Base-by-base conservation (phyloP, 2,329 filamentous ascomycete species). In the Sphaerulina populicola region DNA sequence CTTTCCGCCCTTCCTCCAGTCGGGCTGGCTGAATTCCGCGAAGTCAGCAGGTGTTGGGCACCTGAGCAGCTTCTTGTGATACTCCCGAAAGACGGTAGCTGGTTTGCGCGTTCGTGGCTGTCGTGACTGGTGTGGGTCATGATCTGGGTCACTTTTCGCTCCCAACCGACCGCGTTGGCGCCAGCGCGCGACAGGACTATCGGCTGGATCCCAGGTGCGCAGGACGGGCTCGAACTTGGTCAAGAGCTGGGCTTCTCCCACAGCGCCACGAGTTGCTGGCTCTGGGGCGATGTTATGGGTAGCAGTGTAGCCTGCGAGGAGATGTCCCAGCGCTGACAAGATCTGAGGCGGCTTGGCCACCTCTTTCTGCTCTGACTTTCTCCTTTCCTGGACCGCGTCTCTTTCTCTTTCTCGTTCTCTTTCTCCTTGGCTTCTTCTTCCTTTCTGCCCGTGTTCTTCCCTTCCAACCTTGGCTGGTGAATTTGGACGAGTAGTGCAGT, bases 111-210 rank as follows among this genome's bases (percentile, higher is more conserved):
- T 38, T 50, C 47, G 12, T 43, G 41, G 21, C 21, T 29, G 42
- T 38, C 37, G 49, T 41, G 40, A 31, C 31, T 35, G 6, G 12
- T 35, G 31, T n/a, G 8, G 12, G 31, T 42, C 38, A 37, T 45
- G 3, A n/a, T 3, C 38, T 33, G 38, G n/a, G 14, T 49, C 11
- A 14, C 37, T 43, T 46, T 27, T 15, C 11, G 37, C 8, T 23
- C 39, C 39, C 31, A 53, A 14, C 41, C 37, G 12, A 46, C 42
- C 39, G 36, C 44, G 49, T 36, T 39, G 11, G 35, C 35, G 49
- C 55, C 52, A 55, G 6, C 49, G 55, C 14, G 35, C 52, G 6
- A 47, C 44, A n/a, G 54, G 51, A 4, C 27, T 51, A 9, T 43
- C 30, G 11, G 36, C 30, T 8, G 49, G 43, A 18, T 51, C 46